Conservation (phyloP, 768 basidiomycete species). For the Kwoniella dendrophila region DNA sequence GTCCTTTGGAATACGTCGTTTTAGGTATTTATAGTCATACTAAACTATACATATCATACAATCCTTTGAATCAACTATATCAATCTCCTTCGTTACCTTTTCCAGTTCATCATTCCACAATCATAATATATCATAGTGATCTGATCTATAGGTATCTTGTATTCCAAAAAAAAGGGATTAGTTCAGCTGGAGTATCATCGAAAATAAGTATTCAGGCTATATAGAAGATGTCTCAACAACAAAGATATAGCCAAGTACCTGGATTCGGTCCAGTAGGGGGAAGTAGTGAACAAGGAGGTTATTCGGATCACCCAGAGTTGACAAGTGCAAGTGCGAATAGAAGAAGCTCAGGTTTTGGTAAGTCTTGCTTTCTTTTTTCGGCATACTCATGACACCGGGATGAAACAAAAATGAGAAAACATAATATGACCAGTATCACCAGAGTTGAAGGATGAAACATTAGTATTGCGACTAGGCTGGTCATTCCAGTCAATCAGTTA, state of each 20-base stretch:
- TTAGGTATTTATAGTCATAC: neutral
- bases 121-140: too few relatives aligned
- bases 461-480: too few relatives aligned
- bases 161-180: too few relatives aligned
- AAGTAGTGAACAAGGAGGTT: neutral
- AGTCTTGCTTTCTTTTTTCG: neutral
- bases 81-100: too few relatives aligned
- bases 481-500: too few relatives aligned
- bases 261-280: conserved; percentile 15
- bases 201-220: too few relatives aligned
- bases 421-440: too few relatives aligned
- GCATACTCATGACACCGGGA: too few relatives aligned
- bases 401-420: too few relatives aligned
- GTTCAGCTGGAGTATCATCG: too few relatives aligned
- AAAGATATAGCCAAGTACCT: conserved; percentile 18
- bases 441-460: neutral
- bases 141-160: too few relatives aligned
- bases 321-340: conserved; percentile 3
- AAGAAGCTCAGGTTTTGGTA: conserved; percentile 18
- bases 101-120: too few relatives aligned
- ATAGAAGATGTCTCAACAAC: conserved; percentile 9
- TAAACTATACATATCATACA: neutral
- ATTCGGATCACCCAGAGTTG: neutral
- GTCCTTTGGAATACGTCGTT: neutral
- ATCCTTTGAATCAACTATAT: neutral